Base-by-base conservation (phyloP, 495 filamentous ascomycete genomes). In the Xylaria curta region DNA sequence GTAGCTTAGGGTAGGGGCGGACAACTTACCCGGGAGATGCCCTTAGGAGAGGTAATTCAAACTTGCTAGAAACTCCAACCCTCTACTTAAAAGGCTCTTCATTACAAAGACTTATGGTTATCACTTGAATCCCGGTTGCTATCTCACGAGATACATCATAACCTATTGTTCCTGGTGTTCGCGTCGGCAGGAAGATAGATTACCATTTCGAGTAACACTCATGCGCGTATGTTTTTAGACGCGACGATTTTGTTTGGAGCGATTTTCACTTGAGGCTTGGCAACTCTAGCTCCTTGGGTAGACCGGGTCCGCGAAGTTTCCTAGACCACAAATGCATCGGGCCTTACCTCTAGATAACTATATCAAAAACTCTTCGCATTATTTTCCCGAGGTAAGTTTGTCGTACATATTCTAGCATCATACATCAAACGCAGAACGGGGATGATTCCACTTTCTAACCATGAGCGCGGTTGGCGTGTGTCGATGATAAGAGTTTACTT, bases 401-500 rank as follows among this genome's bases (percentile, higher is more conserved):
- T 15, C 17, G 3, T 7, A 47, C 17, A 17, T 17, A 47, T 17
- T 47, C 19, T 7, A 19, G 46, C 19, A n/a, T 47, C 19, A 47
- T 47, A 47, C 46, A n/a, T 47, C 46, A 49, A n/a, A 21, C 19
- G 36, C 28, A 36, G 36, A 33, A 59, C 6, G 17, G 31, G 1
- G 19, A 21, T 31, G 28, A 31, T 56, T 13, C 38, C 60, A 44
- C 60, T 28, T 19, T 63, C 36, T 44, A 44, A 63, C 1, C 60
- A 13, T 17, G 36, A 24, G 38, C 3, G 59, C 59, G 38, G 36
- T 62, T 59, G 66, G 36, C 17, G 26, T 24, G 17, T 31, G 46
- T 17, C 9, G 13, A 66, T 17, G 63, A 66, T 66, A 66, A 66
- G 46, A 51, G n/a, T 38, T 10, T 68, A 15, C 62, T 65, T 65